Evolutionary conservation across 768 basidiomycete species (phyloP), one percentile per base, ranked within the genome.

Genomic region (Hysterangium stoloniferum): DNA sequence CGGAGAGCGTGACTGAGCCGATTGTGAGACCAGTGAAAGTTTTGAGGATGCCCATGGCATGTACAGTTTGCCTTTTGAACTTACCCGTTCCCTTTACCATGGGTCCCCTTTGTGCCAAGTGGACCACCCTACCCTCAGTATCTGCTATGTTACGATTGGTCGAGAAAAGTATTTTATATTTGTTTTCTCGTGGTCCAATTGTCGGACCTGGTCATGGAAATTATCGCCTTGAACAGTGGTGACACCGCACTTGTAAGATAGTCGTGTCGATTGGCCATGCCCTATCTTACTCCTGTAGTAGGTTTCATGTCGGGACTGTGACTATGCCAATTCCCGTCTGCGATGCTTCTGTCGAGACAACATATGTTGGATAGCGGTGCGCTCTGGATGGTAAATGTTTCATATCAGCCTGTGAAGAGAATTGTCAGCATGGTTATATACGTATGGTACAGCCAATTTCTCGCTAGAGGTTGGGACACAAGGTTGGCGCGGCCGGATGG

Each of bases 311-410:
- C 82, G 4, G 86, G 85, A 58, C 92, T 84, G 4, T 77, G 76
- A 0, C 84, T 84, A 59, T 92, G 89, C 95, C 95, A 99, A 62
- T 99, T 98, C 61, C 98, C 90, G 61, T 99, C 96, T 3, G 96
- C 97, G 48, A 99, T 93, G 4, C 93, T 92, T 38, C 95, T 82
- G 55, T 1, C 88, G 85, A 54, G 84, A 83, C 4, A 97, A 73
- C 28, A 90, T 82, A 53, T 88, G 80, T 57, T 92, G 76, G 29
- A 99, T 90, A 2, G 85, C 83, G 1, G 84, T 85, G 58, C 86
- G 84, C 12, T 80, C 80, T 13, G 73, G 65, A 36, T 84, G 69
- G 48, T 78, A 64, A n/a, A 97, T 70, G 66, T 98, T 96, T 94
- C 96, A 99, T 52, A 99, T 90, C 2, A 99, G 74, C 36, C 86